These are phyloP conservation scores for Panaeolus cyanescens DNA, from an alignment of 768 basidiomycete genomes.

Conservation along the genomic window DNA sequence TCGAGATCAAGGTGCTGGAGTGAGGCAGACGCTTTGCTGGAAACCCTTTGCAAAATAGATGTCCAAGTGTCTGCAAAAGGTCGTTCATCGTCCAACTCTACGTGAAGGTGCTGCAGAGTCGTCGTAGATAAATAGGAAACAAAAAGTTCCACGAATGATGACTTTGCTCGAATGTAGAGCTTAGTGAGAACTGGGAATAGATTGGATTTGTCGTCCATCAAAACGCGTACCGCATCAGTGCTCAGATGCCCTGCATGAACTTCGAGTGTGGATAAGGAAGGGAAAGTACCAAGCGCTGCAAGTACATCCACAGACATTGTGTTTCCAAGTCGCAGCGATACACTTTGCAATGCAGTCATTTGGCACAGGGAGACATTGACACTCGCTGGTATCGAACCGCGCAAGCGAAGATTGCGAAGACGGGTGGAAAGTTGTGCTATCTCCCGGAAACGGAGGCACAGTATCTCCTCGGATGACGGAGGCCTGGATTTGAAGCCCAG, in stretches of 20 bases:
- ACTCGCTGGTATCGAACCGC: slow-evolving; percentile 37
- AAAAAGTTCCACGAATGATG: slow-evolving; percentile 33
- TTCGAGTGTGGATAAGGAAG: slow-evolving; percentile 39
- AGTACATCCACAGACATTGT: slow-evolving; percentile 39
- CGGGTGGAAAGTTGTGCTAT: slow-evolving; percentile 26
- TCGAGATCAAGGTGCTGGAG: slow-evolving; percentile 43
- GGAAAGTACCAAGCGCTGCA: slow-evolving; percentile 36
- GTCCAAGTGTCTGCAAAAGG: slow-evolving; percentile 32
- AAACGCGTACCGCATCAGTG: not conserved
- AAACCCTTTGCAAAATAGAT: slow-evolving; percentile 32
- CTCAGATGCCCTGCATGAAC: slow-evolving; percentile 39
- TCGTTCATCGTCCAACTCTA: slow-evolving; percentile 35
- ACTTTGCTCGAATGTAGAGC: slow-evolving; percentile 40
- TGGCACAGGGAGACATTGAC: slow-evolving; percentile 31
- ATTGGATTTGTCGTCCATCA: slow-evolving; percentile 4
- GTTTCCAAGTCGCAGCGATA: slow-evolving; percentile 40
- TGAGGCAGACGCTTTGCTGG: slow-evolving; percentile 24
- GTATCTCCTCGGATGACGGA: slow-evolving; percentile 16
- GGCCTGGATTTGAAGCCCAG: slow-evolving; percentile 35
- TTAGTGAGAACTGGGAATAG: slow-evolving; percentile 39
- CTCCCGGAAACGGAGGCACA: slow-evolving; percentile 28
- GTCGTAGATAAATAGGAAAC: slow-evolving; percentile 32
- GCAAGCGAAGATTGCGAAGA: slow-evolving; percentile 38
- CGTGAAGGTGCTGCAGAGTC: slow-evolving; percentile 34
- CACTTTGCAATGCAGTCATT: slow-evolving; percentile 25